Percentiles rank a stretch among this genome's conserved stretches.
Conservation (phyloP, 805 yeast genomes). For the Wickerhamomyces pijperi region DNA sequence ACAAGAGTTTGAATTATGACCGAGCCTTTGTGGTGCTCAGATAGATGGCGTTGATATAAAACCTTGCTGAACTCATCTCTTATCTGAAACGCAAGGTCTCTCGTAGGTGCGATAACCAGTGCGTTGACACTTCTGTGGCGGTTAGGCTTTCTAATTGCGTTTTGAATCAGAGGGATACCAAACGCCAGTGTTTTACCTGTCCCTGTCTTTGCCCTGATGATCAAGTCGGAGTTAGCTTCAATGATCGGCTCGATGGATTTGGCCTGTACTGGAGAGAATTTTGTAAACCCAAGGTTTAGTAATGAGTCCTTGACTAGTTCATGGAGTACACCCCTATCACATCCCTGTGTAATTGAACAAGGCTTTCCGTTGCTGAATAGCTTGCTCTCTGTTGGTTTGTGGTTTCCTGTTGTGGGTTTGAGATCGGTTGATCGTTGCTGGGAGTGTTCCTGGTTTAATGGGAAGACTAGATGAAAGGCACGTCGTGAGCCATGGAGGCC, state of each 20-base stretch:
- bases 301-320: conserved; percentile 24
- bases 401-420: no score
- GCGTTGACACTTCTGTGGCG: conserved; percentile 34
- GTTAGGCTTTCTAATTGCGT: conserved; percentile 25
- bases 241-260: conserved; percentile 49
- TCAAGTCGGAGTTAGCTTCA: conserved; percentile 46
- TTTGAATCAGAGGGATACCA: conserved; percentile 68
- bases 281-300: conserved; percentile 31
- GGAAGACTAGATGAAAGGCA: no score
- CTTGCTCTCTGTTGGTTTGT: no score
- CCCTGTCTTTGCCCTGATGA: conserved; percentile 89
- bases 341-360: conserved; percentile 13
- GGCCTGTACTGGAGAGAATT: conserved; percentile 62
- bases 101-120: conserved; percentile 76
- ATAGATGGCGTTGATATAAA: conserved; percentile 19
- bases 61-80: conserved; percentile 49
- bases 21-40: conserved; percentile 14
- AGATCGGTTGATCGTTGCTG: no score
- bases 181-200: conserved; percentile 92
- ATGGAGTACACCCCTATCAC: conserved; percentile 20
- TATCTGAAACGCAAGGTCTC: conserved; percentile 84
- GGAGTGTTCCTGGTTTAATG: no score
- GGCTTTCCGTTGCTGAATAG: not conserved
- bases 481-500: no score
- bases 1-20: conserved; percentile 42